Percentiles rank a stretch among this genome's conserved stretches.
phyloP scores from a whole-genome alignment of 306 rosid species.

The Trichosanthes cucumerina region DNA sequence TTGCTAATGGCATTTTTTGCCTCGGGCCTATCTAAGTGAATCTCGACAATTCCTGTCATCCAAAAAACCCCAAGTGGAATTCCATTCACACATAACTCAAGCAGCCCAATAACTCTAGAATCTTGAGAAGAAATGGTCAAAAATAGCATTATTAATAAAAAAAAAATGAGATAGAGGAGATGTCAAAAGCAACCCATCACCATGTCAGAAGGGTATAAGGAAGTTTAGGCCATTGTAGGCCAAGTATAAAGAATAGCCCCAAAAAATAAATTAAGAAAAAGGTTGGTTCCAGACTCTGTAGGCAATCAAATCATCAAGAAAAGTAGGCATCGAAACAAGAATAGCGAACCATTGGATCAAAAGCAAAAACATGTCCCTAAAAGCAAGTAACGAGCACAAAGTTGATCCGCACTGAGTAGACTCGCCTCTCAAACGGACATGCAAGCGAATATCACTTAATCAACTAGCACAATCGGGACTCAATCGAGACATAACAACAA shows the following conservation, averaged over 20 bases:
- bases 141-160: not conserved
- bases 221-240: not conserved
- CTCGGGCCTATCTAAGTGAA: constrained; percentile 59
- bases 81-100: not conserved
- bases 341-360: not conserved
- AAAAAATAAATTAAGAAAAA: no score
- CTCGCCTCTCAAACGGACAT: not conserved
- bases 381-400: not conserved
- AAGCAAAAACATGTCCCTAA: not conserved
- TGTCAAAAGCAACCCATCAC: not conserved
- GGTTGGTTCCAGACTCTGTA: not conserved
- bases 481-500: not conserved
- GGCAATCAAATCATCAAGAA: not conserved
- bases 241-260: not conserved
- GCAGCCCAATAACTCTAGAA: not conserved
- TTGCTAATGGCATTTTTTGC: constrained; percentile 77
- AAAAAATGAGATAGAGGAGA: not conserved
- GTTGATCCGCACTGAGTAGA: not conserved
- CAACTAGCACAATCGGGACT: not conserved
- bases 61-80: constrained; percentile 3
- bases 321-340: not conserved
- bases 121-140: not conserved
- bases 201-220: not conserved
- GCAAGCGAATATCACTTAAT: not conserved
- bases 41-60: constrained; percentile 53